Evolutionary conservation across 1,139 yeast species (phyloP).

Genomic region (Protomyces gravidus): DNA sequence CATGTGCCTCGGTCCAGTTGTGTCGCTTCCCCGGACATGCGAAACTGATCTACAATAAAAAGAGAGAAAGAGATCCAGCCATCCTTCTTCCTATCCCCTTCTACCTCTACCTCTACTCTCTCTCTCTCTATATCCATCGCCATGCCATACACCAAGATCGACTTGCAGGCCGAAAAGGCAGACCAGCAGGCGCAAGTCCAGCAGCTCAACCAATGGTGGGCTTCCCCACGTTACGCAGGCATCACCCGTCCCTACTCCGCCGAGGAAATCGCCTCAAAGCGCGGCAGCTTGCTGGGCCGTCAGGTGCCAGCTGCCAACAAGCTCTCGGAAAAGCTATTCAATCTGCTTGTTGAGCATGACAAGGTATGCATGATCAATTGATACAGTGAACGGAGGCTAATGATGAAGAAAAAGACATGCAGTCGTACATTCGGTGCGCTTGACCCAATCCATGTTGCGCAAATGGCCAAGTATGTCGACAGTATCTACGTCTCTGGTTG

Average conservation of each 20-base stretch:
- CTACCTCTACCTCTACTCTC: background rate
- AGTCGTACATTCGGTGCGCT: constrained; percentile 94
- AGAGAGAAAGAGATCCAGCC: too few relatives aligned
- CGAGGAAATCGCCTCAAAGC: constrained; percentile 82
- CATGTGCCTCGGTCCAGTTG: too few relatives aligned
- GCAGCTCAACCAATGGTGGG: constrained; percentile 84
- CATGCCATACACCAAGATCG: constrained; percentile 51
- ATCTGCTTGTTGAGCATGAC: constrained; percentile 33
- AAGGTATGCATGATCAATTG: constrained; percentile 33
- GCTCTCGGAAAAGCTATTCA: constrained; percentile 72
- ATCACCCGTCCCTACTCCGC: constrained; percentile 87
- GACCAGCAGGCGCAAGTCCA: constrained; percentile 65
- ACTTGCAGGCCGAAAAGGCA: constrained; percentile 58
- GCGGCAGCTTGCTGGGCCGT: constrained; percentile 77
- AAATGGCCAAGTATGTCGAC: constrained; percentile 93
- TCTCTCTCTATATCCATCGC: background rate
- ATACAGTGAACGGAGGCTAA: too few relatives aligned
- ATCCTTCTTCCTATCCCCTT: background rate
- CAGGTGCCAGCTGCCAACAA: constrained; percentile 63
- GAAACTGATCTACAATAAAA: too few relatives aligned
- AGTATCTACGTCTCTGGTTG: constrained; percentile 91
- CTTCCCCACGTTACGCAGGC: constrained; percentile 81
- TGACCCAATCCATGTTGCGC: constrained; percentile 93
- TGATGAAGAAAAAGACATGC: constrained; percentile 48
- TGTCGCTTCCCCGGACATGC: too few relatives aligned